phyloP scores from a whole-genome alignment of 257 asterid genomes.

The Solanum peruvianum region DNA sequence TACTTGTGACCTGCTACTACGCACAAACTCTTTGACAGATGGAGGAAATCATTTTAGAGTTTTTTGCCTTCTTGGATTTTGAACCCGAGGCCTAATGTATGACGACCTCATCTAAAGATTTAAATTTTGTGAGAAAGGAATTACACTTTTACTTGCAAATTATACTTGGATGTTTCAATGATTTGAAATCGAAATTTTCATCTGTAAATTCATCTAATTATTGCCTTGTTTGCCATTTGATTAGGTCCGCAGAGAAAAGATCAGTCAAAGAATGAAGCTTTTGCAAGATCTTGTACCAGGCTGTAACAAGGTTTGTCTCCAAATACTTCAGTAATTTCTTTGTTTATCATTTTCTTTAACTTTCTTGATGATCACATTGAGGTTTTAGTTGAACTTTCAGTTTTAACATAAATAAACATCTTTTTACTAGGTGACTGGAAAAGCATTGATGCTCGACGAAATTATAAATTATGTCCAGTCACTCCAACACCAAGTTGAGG shows the following conservation, averaged over 20 bases:
- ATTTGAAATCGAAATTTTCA: background rate
- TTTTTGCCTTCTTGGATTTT: background rate
- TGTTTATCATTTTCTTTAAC: background rate
- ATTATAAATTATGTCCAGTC: slow-evolving; percentile 93
- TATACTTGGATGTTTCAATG: background rate
- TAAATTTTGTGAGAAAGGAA: background rate
- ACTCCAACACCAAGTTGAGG: slow-evolving; percentile 95
- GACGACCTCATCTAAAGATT: background rate
- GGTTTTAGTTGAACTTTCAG: background rate
- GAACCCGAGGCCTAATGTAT: background rate
- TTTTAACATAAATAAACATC: background rate
- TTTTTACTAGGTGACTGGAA: slow-evolving; percentile 78
- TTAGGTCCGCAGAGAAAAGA: slow-evolving; percentile 92
- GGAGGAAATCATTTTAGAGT: background rate
- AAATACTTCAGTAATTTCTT: background rate
- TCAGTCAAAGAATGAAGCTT: slow-evolving; percentile 89
- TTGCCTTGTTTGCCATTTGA: background rate
- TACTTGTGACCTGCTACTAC: background rate
- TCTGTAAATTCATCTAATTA: background rate
- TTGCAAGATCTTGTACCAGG: slow-evolving; percentile 98
- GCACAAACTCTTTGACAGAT: background rate
- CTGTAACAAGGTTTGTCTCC: slow-evolving; percentile 65
- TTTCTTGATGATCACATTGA: background rate
- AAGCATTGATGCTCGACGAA: slow-evolving; percentile 92
- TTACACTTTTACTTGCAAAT: background rate